These are phyloP conservation scores for Eucalyptus albens DNA, from an alignment of 345 rosid species.

Conservation along the genomic window DNA sequence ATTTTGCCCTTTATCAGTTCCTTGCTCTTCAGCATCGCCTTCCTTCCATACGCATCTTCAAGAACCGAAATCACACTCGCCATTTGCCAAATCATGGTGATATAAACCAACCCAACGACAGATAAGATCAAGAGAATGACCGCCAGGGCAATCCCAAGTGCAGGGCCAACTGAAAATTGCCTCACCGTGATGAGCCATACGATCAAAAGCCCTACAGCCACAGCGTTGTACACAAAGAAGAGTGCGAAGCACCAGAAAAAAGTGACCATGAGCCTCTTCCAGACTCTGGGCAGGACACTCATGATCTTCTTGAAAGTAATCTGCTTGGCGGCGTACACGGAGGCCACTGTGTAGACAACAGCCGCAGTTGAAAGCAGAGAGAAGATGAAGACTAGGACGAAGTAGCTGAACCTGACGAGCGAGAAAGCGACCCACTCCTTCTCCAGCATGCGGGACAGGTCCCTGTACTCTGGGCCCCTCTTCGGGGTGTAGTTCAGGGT, in stretches of 20 bases:
- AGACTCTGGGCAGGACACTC: slow-evolving; percentile 33
- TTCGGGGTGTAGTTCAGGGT: background rate
- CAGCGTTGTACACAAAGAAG: background rate
- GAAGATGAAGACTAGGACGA: slow-evolving; percentile 8
- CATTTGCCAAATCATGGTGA: slow-evolving; percentile 28
- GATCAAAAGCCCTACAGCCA: background rate
- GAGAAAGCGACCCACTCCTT: background rate
- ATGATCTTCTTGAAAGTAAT: slow-evolving; percentile 19
- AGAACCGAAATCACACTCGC: slow-evolving; percentile 42
- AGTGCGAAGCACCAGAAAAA: slow-evolving; percentile 2
- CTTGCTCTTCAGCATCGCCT: slow-evolving; percentile 27
- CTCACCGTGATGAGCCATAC: background rate
- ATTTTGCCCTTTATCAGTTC: slow-evolving; percentile 30
- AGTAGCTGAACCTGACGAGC: slow-evolving; percentile 18
- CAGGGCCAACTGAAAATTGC: background rate
- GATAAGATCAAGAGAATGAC: background rate
- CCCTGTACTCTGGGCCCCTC: background rate
- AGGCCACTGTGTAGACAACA: slow-evolving; percentile 41
- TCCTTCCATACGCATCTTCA: slow-evolving; percentile 26
- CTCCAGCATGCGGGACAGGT: background rate
- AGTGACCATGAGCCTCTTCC: slow-evolving; percentile 40
- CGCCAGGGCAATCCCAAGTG: background rate
- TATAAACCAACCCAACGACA: slow-evolving; percentile 10
- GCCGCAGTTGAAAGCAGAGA: slow-evolving; percentile 45
- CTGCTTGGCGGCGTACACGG: slow-evolving; percentile 4